Conservation (phyloP, 768 basidiomycete genomes). For the Solioccasus polychromus region DNA sequence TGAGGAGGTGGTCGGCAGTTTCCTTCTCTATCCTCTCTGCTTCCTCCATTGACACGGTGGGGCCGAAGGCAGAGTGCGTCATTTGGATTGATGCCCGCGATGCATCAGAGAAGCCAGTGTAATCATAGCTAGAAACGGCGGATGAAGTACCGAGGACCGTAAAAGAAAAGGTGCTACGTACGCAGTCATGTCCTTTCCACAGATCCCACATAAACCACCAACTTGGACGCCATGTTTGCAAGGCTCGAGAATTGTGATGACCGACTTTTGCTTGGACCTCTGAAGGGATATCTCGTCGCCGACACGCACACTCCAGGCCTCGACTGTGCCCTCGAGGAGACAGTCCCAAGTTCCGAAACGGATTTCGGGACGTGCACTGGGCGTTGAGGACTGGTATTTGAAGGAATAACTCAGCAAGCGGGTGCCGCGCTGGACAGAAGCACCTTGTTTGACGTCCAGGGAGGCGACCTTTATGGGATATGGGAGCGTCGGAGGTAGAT, state of each 20-base stretch:
- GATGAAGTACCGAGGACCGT: constrained; percentile 10
- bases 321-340: constrained; percentile 75
- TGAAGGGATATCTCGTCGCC: constrained; percentile 64
- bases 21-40: constrained; percentile 86
- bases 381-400: constrained; percentile 47
- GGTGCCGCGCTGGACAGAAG: constrained; percentile 62
- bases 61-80: constrained; percentile 89
- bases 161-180: constrained; percentile 36
- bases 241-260: constrained; percentile 76
- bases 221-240: constrained; percentile 96
- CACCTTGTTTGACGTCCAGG: constrained; percentile 48
- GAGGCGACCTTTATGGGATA: constrained; percentile 84
- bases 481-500: constrained; percentile 73
- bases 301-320: constrained; percentile 63
- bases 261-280: constrained; percentile 57
- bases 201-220: constrained; percentile 88
- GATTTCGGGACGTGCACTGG: constrained; percentile 53
- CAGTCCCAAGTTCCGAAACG: constrained; percentile 92
- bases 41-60: constrained; percentile 89
- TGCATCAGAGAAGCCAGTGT: constrained; percentile 84
- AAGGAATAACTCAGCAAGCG: constrained; percentile 85
- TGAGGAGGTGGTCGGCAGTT: constrained; percentile 74
- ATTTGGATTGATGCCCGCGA: constrained; percentile 88
- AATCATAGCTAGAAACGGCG: constrained; percentile 57
- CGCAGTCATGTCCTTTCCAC: constrained; percentile 95